Evolutionary conservation across 2,329 filamentous ascomycete genomes (phyloP).

Genomic region (Cadophora sp.): DNA sequence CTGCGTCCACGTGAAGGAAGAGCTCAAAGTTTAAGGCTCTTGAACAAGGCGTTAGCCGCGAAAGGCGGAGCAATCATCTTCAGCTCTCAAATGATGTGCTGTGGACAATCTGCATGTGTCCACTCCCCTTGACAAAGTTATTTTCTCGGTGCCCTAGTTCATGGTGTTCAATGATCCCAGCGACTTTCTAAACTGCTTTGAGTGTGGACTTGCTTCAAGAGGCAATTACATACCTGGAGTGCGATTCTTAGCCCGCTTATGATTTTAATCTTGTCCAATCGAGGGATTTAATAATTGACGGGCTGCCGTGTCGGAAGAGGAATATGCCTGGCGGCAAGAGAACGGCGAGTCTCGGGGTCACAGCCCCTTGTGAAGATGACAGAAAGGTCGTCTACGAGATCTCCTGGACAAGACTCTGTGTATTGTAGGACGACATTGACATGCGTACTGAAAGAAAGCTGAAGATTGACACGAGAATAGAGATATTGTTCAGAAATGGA

Average conservation of each 20-base stretch:
- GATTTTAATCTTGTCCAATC: background rate
- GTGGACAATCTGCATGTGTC: background rate
- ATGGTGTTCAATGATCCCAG: background rate
- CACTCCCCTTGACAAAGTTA: too few relatives aligned
- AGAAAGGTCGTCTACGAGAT: background rate
- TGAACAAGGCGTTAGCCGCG: background rate
- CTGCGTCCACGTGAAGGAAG: background rate
- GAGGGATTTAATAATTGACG: background rate
- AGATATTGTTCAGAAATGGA: background rate
- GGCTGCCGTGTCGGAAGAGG: background rate
- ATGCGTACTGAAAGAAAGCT: background rate
- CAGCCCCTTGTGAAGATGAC: constrained; percentile 1
- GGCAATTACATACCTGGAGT: background rate
- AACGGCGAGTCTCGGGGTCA: background rate
- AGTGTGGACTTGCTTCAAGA: background rate
- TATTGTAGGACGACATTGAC: background rate
- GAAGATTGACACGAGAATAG: background rate
- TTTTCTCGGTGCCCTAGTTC: background rate
- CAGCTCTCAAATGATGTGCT: background rate
- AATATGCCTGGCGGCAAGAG: background rate
- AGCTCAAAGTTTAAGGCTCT: background rate
- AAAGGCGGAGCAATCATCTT: background rate
- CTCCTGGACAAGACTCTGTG: background rate
- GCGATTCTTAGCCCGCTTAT: background rate
- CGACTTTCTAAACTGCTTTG: background rate